These are phyloP conservation scores for Glutinoglossum americanum DNA, from an alignment of 495 filamentous ascomycete species.

Conservation along the genomic window DNA sequence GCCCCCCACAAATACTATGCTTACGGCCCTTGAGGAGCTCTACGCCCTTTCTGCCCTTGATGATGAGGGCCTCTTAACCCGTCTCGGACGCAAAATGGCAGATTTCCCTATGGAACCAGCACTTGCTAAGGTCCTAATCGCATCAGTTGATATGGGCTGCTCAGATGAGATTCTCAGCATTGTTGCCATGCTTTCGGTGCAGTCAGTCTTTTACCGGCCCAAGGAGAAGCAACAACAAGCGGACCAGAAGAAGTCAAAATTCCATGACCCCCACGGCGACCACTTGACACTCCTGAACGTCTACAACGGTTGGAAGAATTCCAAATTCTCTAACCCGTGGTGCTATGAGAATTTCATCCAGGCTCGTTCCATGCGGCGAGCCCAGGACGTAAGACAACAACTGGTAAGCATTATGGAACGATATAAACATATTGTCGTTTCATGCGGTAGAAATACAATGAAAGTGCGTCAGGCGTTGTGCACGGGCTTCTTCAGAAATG, in stretches of 20 bases:
- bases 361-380: conserved; percentile 63
- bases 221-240: conserved; percentile 93
- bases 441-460: conserved; percentile 68
- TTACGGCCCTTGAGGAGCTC: conserved; percentile 84
- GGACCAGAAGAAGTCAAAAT: conserved; percentile 93
- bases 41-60: conserved; percentile 85
- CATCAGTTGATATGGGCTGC: conserved; percentile 67
- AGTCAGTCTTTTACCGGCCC: conserved; percentile 76
- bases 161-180: conserved; percentile 88
- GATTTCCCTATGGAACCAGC: conserved; percentile 91
- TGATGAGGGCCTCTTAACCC: conserved; percentile 86
- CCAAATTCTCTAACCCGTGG: conserved; percentile 67
- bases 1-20: conserved; percentile 91
- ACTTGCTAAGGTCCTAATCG: conserved; percentile 75
- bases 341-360: conserved; percentile 98
- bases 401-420: conserved; percentile 81
- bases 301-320: conserved; percentile 83
- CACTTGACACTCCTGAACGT: conserved; percentile 91
- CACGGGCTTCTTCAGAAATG: conserved; percentile 86
- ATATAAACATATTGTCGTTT: conserved; percentile 61
- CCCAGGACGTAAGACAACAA: conserved; percentile 81
- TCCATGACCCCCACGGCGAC: conserved; percentile 86
- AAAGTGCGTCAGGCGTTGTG: conserved; percentile 85
- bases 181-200: conserved; percentile 79
- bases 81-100: conserved; percentile 88